These are phyloP conservation scores for Coffea canephora DNA, from an alignment of 257 asterid species.

Conservation along the genomic window DNA sequence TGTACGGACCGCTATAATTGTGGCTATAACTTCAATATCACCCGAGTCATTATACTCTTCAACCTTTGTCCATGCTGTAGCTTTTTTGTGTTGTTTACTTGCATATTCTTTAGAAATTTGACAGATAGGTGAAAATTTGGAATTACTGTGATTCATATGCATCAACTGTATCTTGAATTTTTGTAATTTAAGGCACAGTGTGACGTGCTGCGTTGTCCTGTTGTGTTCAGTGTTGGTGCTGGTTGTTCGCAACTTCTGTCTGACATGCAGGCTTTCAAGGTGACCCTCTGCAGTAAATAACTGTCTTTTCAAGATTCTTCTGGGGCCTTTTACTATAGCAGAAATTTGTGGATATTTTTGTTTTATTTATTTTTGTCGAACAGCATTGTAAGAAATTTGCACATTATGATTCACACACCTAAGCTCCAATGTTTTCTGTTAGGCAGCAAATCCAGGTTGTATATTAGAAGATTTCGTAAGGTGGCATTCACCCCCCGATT, in stretches of 20 bases:
- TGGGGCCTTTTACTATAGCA: constrained; percentile 15
- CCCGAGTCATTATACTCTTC: background rate
- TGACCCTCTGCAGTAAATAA: constrained; percentile 34
- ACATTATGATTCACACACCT: constrained; percentile 21
- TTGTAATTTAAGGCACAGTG: constrained; percentile 3
- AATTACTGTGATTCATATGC: background rate
- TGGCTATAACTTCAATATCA: background rate
- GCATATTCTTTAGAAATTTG: background rate
- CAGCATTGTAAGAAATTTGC: constrained; percentile 5
- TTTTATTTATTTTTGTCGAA: too few species aligned
- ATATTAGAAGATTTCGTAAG: constrained; percentile 91
- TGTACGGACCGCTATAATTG: background rate
- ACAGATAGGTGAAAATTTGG: background rate
- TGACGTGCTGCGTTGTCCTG: constrained; percentile 33
- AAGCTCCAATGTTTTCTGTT: constrained; percentile 33
- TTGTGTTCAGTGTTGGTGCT: constrained; percentile 80
- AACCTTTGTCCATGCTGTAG: background rate
- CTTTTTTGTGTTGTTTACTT: background rate
- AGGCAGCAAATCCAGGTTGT: constrained; percentile 99
- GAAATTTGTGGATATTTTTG: constrained; percentile 11
- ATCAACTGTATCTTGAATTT: background rate
- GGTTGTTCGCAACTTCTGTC: constrained; percentile 99
- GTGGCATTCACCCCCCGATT: constrained; percentile 99
- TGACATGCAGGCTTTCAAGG: constrained; percentile 99
- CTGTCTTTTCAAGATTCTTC: constrained; percentile 14